Percentiles rank a stretch among this genome's conserved stretches.
phyloP scores from a whole-genome alignment of 2,329 filamentous ascomycete genomes.

The Arthroderma sp. region DNA sequence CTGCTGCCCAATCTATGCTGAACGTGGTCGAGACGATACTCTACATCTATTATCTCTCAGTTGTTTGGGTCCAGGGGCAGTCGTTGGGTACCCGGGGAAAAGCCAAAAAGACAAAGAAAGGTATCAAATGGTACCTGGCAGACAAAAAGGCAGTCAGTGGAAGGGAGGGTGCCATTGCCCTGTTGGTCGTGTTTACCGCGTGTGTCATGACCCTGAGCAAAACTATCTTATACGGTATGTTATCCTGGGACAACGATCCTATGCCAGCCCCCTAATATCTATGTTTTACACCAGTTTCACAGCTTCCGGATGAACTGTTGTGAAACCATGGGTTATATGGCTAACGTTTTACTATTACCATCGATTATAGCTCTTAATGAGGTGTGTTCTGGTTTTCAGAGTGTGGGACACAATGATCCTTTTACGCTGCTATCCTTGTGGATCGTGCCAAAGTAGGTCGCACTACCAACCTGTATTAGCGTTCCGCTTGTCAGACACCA shows the following conservation, averaged over 20 bases:
- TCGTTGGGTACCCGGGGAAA: slow-evolving; percentile 8
- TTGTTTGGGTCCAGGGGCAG: slow-evolving; percentile 35
- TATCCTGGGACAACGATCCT: neutral
- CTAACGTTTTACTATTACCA: too few species aligned
- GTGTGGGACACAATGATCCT: slow-evolving; percentile 49
- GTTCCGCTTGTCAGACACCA: neutral
- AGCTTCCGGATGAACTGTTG: too few species aligned
- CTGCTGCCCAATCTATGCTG: slow-evolving; percentile 56
- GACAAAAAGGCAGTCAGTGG: slow-evolving; percentile 39
- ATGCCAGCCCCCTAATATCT: too few species aligned
- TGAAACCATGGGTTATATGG: too few species aligned
- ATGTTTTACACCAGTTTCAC: too few species aligned
- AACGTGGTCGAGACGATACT: slow-evolving; percentile 56
- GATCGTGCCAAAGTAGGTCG: slow-evolving; percentile 52
- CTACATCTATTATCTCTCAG: slow-evolving; percentile 50
- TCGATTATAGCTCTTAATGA: slow-evolving; percentile 44
- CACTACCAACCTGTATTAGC: neutral
- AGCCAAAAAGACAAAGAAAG: slow-evolving; percentile 12
- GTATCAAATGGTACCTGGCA: slow-evolving; percentile 1
- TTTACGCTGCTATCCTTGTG: slow-evolving; percentile 44
- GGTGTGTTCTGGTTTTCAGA: slow-evolving; percentile 45
- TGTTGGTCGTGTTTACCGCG: slow-evolving; percentile 46
- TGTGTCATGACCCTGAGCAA: slow-evolving; percentile 54
- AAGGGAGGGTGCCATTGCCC: slow-evolving; percentile 39
- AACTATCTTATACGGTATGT: slow-evolving; percentile 53